Evolutionary conservation across 345 rosid species (phyloP).

Genomic region (Gossypium herbaceum): DNA sequence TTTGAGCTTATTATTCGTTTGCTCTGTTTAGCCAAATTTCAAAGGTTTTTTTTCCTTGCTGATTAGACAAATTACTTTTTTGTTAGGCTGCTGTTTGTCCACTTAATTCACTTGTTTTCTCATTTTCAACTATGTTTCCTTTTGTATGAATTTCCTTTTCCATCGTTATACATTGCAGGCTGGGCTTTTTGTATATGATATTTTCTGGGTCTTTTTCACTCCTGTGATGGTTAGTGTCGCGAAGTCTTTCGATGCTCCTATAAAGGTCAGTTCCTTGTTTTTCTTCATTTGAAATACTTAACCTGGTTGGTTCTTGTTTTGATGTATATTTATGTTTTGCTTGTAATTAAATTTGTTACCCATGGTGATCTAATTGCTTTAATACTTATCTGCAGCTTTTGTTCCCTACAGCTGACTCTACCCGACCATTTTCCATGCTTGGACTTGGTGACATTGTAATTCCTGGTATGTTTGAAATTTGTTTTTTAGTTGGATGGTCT

Average conservation of each 20-base stretch:
- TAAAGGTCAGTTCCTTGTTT: conserved; percentile 62
- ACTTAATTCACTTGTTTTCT: background rate
- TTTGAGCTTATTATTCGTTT: background rate
- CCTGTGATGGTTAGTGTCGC: conserved; percentile 99
- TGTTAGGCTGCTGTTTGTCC: background rate
- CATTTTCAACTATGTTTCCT: background rate
- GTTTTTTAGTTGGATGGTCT: conserved; percentile 6
- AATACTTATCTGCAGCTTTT: conserved; percentile 54
- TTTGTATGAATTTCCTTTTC: background rate
- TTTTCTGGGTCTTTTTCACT: conserved; percentile 99
- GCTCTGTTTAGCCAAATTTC: background rate
- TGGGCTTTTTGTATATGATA: conserved; percentile 94
- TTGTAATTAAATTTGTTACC: background rate
- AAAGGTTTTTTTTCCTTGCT: background rate
- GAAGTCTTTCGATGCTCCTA: conserved; percentile 97
- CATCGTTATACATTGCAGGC: conserved; percentile 42
- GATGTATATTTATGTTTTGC: background rate
- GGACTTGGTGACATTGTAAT: conserved; percentile 99
- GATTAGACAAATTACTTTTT: background rate
- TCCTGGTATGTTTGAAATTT: conserved; percentile 56
- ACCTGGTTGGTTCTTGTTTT: background rate
- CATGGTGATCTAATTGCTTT: background rate
- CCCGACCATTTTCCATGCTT: conserved; percentile 94
- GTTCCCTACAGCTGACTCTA: conserved; percentile 77
- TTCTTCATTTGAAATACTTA: background rate